These are phyloP conservation scores for Ceratobasidium sp. DNA, from an alignment of 1,284 basidiomycete species.

Conservation along the genomic window DNA sequence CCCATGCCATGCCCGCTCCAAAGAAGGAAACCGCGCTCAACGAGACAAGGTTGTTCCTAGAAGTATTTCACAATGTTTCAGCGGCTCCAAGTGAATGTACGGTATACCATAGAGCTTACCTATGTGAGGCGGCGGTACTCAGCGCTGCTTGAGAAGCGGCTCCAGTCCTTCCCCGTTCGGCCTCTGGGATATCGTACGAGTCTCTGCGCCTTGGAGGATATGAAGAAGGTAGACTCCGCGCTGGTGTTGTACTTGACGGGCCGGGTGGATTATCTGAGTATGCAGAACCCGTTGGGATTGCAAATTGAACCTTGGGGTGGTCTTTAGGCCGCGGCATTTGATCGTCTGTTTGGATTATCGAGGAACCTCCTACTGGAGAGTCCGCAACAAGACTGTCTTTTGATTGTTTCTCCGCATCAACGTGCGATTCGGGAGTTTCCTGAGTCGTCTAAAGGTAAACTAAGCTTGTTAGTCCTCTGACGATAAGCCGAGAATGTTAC, in stretches of 20 bases:
- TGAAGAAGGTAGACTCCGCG: not conserved
- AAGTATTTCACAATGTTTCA: not conserved
- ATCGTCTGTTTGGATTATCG: not conserved
- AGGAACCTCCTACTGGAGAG: not conserved
- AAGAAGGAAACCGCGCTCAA: constrained; percentile 17
- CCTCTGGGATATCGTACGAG: not conserved
- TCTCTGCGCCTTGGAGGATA: not conserved
- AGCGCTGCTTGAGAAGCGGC: not conserved
- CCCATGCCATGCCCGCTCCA: constrained; percentile 27
- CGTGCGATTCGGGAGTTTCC: not conserved
- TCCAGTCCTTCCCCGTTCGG: not conserved
- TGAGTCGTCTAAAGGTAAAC: not conserved
- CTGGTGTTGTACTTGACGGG: not conserved
- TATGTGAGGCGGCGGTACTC: not conserved
- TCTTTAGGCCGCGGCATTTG: not conserved
- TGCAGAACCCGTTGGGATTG: not conserved
- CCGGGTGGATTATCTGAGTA: not conserved
- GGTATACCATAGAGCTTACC: too few species aligned
- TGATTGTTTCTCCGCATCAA: not conserved
- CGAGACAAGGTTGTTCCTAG: not conserved
- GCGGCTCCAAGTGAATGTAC: too few species aligned
- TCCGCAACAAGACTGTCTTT: not conserved
- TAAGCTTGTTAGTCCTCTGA: too few species aligned
- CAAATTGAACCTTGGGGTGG: not conserved
- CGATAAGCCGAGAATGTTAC: not conserved